Evolutionary conservation across 1,284 basidiomycete genomes (phyloP).

Genomic region (Erythrobasidium hasegawianum): DNA sequence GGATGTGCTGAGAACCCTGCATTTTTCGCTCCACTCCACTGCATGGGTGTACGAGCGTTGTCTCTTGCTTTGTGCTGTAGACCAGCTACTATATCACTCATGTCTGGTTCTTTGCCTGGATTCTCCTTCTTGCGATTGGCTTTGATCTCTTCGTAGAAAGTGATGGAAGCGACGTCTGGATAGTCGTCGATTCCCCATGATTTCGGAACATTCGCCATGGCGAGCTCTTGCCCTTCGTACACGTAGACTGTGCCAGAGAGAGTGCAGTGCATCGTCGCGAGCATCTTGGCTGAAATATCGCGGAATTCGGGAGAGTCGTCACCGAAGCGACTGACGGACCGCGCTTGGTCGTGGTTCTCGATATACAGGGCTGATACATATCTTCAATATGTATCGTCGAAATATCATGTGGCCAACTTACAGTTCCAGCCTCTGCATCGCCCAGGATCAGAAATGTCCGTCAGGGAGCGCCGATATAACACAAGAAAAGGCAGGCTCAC

Average conservation of each 20-base stretch:
- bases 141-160: constrained; percentile 6
- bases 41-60: constrained; percentile 65
- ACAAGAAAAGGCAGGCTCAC: not conserved
- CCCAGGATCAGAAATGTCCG: not conserved
- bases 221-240: constrained; percentile 69
- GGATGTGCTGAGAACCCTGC: constrained; percentile 61
- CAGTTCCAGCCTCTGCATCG: constrained; percentile 1
- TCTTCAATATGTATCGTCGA: not conserved
- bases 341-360: constrained; percentile 65
- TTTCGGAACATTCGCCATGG: constrained; percentile 62
- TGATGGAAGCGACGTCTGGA: constrained; percentile 59
- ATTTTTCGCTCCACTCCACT: constrained; percentile 61
- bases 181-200: constrained; percentile 66
- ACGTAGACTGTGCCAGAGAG: constrained; percentile 66
- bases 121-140: not conserved
- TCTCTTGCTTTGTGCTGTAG: constrained; percentile 65
- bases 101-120: constrained; percentile 54
- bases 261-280: constrained; percentile 60
- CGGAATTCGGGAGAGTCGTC: constrained; percentile 59
- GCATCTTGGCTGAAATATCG: constrained; percentile 59
- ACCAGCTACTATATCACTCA: constrained; percentile 58
- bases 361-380: not conserved
- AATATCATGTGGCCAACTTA: not conserved
- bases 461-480: not conserved
- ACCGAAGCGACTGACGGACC: constrained; percentile 63